Conservation (phyloP, 495 filamentous ascomycete species). For the Staphylotrichum tortipilum region DNA sequence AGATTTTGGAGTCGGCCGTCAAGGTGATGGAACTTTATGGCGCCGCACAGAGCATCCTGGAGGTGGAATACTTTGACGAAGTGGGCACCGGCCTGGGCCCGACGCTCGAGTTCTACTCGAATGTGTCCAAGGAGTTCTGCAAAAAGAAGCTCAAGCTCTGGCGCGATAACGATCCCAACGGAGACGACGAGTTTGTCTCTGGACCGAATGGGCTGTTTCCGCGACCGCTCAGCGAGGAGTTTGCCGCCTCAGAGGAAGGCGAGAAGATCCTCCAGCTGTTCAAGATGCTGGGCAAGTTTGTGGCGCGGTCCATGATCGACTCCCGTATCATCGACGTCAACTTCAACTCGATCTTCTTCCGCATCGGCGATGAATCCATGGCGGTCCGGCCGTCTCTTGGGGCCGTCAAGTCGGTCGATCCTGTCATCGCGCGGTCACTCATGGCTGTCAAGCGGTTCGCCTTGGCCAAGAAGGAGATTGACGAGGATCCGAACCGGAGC, state of each 20-base stretch:
- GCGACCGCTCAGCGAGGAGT: conserved; percentile 76
- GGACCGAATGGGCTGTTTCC: conserved; percentile 84
- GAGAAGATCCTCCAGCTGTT: conserved; percentile 79
- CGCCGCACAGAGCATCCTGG: conserved; percentile 84
- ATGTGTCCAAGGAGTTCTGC: conserved; percentile 93
- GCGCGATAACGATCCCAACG: conserved; percentile 79
- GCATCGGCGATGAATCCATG: conserved; percentile 67
- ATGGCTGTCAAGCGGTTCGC: conserved; percentile 84
- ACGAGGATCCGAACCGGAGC: conserved; percentile 55
- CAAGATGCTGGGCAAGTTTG: conserved; percentile 93
- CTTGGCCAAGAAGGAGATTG: conserved; percentile 69
- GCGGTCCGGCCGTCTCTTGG: conserved; percentile 79
- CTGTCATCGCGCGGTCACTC: conserved; percentile 74
- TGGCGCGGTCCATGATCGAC: conserved; percentile 96
- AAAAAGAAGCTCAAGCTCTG: conserved; percentile 95
- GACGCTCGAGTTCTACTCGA: conserved; percentile 97
- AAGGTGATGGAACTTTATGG: conserved; percentile 99
- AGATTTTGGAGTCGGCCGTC: conserved; percentile 90
- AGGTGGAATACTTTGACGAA: conserved; percentile 99
- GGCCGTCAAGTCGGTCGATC: conserved; percentile 84
- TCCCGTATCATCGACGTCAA: conserved; percentile 96
- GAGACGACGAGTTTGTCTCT: conserved; percentile 76
- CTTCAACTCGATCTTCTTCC: conserved; percentile 97
- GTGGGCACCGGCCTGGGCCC: conserved; percentile 95
- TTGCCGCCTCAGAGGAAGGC: conserved; percentile 64